Percentiles rank a stretch among this genome's conserved stretches.
phyloP scores from a whole-genome alignment of 75 land plant species.

The Isoetes taiwanensis region DNA sequence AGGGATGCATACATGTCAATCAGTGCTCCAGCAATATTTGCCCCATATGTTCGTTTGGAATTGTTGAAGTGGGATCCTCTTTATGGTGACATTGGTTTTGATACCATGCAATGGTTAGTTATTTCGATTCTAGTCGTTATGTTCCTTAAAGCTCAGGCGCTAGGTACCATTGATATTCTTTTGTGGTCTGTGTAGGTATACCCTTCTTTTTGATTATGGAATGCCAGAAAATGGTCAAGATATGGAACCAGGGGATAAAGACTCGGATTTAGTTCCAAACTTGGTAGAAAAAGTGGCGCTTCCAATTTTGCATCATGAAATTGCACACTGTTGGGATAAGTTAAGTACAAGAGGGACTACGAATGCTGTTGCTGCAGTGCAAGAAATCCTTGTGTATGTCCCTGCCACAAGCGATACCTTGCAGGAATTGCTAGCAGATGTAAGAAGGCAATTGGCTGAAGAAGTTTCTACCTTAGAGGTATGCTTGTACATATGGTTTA shows the following conservation, averaged over 20 bases:
- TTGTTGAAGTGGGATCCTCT: conserved; percentile 97
- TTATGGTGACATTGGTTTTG: conserved; percentile 47
- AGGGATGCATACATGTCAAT: conserved; percentile 84
- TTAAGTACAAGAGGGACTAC: conserved; percentile 59
- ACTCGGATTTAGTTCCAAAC: conserved; percentile 65
- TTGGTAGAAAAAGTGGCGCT: conserved; percentile 83
- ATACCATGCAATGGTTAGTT: conserved; percentile 72
- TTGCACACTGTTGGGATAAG: conserved; percentile 84
- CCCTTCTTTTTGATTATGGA: conserved; percentile 61
- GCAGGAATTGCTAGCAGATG: conserved; percentile 43
- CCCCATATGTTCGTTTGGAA: conserved; percentile 93
- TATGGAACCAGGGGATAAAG: conserved; percentile 52
- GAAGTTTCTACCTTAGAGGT: conserved; percentile 43
- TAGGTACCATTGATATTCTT: too few species aligned
- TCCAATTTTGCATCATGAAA: conserved; percentile 75
- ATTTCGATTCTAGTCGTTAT: background rate
- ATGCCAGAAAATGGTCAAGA: conserved; percentile 31
- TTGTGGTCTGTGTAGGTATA: conserved; percentile 49
- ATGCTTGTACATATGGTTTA: background rate
- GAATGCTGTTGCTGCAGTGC: conserved; percentile 70
- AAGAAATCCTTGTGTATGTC: conserved; percentile 47
- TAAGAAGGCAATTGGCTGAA: conserved; percentile 48
- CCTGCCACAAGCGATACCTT: conserved; percentile 53
- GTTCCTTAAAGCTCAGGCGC: background rate
- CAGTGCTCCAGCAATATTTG: conserved; percentile 77